Base-by-base conservation (phyloP, 225 moss, liverwort and hornwort genomes). In the Climacium dendroides region DNA sequence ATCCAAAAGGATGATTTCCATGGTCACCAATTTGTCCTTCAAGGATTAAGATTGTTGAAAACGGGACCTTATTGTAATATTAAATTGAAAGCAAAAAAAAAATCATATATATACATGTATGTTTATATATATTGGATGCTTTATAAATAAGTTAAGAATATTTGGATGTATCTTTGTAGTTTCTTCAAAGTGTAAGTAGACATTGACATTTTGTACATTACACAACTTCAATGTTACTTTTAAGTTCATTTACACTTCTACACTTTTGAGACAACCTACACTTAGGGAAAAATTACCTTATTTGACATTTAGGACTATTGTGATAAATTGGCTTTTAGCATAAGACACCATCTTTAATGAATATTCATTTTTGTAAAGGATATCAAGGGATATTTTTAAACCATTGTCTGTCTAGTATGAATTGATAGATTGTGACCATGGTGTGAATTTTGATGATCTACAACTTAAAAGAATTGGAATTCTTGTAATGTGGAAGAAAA, bases 41-140 rank as follows among this genome's bases (percentile, higher is more conserved):
- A n/a, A n/a, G n/a, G n/a, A n/a, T n/a, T n/a, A 35, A 75, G 8
- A 35, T 23, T 52, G 14, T 35, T 22, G 23, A 52, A 52, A 50
- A 3, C 14, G 2, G 34, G 2, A 1, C 6, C 13, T 0, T 34
- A 0, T 19, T 1, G 1, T 30, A 74, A 13, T n/a, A n/a, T n/a
- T n/a, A n/a, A n/a, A n/a, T n/a, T n/a, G n/a, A n/a, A n/a, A n/a
- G n/a, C n/a, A n/a, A n/a, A n/a, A n/a, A n/a, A n/a, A n/a, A n/a
- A n/a, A n/a, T n/a, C n/a, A n/a, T n/a, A n/a, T n/a, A n/a, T n/a
- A n/a, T n/a, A n/a, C n/a, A n/a, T n/a, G n/a, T n/a, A n/a, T n/a
- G n/a, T n/a, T n/a, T n/a, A n/a, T n/a, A n/a, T n/a, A n/a, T n/a
- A n/a, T n/a, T n/a, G n/a, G n/a, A n/a, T n/a, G n/a, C n/a, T n/a